Evolutionary conservation across 208 protist genomes (phyloP).

Genomic region (Crithidia fasciculata): DNA sequence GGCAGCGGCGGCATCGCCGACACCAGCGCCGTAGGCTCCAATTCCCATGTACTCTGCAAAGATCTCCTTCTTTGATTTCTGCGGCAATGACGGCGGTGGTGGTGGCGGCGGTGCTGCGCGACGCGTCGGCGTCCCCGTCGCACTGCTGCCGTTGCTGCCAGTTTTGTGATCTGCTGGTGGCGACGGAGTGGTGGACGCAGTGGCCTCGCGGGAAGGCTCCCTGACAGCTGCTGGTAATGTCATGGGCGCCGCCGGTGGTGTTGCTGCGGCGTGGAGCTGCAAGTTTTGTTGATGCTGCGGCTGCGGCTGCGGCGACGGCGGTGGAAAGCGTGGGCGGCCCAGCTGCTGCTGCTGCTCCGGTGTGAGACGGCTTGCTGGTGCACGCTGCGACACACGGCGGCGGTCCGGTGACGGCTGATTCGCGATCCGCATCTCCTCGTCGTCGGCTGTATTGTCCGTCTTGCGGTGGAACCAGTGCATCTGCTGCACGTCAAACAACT

Average conservation of each 20-base stretch:
- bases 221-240: not conserved
- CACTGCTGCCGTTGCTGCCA: not conserved
- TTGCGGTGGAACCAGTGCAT: conserved; percentile 50
- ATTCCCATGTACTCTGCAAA: conserved; percentile 1
- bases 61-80: not conserved
- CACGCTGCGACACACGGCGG: not conserved
- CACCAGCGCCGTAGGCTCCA: not conserved
- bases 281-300: not conserved
- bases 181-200: not conserved
- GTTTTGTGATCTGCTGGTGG: not conserved
- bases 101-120: not conserved
- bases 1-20: not conserved
- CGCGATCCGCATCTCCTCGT: conserved; percentile 6
- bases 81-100: not conserved
- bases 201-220: not conserved
- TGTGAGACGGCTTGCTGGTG: conserved; percentile 10
- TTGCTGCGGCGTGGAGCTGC: not conserved
- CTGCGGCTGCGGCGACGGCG: not conserved
- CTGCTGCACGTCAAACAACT: conserved; percentile 48
- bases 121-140: no score
- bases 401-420: not conserved
- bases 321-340: not conserved
- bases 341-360: conserved; percentile 28
- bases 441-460: not conserved
- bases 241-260: no score